These are phyloP conservation scores for Sapria himalayana DNA, from an alignment of 345 rosid genomes.

Conservation along the genomic window DNA sequence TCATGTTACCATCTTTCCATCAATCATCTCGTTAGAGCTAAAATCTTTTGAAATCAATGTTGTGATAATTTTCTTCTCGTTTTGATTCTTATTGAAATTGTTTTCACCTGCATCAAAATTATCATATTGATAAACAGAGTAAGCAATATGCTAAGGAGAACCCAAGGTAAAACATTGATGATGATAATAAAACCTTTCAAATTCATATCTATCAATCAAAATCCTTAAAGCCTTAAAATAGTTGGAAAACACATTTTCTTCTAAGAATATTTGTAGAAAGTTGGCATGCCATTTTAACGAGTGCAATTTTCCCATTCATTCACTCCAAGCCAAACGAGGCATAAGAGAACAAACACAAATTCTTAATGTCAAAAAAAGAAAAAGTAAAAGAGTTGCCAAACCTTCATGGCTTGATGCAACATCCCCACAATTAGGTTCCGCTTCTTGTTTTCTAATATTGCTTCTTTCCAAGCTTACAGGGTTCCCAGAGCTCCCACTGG, in stretches of 20 bases:
- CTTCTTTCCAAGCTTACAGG: conserved; percentile 17
- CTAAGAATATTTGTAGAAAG: no score
- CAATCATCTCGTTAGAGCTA: conserved; percentile 38
- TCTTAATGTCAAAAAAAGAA: conserved; percentile 3
- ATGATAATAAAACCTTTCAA: no score
- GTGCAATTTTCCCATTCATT: no score
- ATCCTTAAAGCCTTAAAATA: no score
- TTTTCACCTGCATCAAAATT: no score
- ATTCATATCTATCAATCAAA: no score
- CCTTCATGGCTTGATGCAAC: conserved; percentile 28
- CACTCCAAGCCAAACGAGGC: no score
- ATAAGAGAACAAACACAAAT: no score
- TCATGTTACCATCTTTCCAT: conserved; percentile 44
- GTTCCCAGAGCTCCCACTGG: conserved; percentile 15
- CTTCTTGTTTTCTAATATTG: conserved; percentile 10
- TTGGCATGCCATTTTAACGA: no score
- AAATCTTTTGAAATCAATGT: conserved; percentile 34
- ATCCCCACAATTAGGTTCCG: conserved; percentile 17
- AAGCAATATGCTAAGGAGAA: background rate
- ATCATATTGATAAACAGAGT: background rate
- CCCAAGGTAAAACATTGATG: background rate
- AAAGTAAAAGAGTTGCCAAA: conserved; percentile 2
- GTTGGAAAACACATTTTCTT: no score
- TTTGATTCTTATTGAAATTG: conserved; percentile 15
- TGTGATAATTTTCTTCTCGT: conserved; percentile 22